Evolutionary conservation across 139 green algal genomes (phyloP), one percentile per base, ranked within the genome.

Genomic region (Chlorella sp.): DNA sequence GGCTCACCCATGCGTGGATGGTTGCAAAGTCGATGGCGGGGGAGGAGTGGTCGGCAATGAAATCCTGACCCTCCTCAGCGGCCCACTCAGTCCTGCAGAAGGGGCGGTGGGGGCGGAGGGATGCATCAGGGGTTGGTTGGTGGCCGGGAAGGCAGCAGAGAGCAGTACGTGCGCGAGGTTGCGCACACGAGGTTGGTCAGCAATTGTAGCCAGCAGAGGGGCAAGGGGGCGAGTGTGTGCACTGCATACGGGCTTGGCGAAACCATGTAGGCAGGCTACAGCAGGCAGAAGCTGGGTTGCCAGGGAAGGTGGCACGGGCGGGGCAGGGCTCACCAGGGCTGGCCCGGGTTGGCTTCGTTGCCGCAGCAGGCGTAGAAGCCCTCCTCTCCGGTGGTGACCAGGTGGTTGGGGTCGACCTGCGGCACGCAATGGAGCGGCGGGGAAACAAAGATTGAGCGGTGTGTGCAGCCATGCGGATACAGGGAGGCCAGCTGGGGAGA

Each of bases 381-480:
- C 81, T 96, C 94, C 66, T 91, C 90, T 39, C 94, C 94, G 1
- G 93, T 86, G 14, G 89, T 94, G 53, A 96, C 89, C 86, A 96
- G 40, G 89, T 96, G 94, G 86, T 96, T 96, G 71, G 93, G 75
- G 86, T 96, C 94, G 14, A 92, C 40, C 82, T 87, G 82, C 60
- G 81, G 66, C 66, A 75, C 19, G 16, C 16, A 32, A 18, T 68
- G 15, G 60, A 14, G 60, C 60, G 60, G 60, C 15, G 15, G 18
- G 60, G 60, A 18, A 68, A 18, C 15, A 68, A 26, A 18, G n/a
- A n/a, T n/a, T n/a, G n/a, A n/a, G n/a, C n/a, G n/a, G n/a, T n/a
- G n/a, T n/a, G n/a, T n/a, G n/a, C n/a, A n/a, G n/a, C n/a, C n/a
- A n/a, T n/a, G n/a, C n/a, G n/a, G n/a, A n/a, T n/a, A n/a, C n/a